These are phyloP conservation scores for Aspergillus ochraceoroseus DNA, from an alignment of 2,329 filamentous ascomycete genomes.

Conservation along the genomic window DNA sequence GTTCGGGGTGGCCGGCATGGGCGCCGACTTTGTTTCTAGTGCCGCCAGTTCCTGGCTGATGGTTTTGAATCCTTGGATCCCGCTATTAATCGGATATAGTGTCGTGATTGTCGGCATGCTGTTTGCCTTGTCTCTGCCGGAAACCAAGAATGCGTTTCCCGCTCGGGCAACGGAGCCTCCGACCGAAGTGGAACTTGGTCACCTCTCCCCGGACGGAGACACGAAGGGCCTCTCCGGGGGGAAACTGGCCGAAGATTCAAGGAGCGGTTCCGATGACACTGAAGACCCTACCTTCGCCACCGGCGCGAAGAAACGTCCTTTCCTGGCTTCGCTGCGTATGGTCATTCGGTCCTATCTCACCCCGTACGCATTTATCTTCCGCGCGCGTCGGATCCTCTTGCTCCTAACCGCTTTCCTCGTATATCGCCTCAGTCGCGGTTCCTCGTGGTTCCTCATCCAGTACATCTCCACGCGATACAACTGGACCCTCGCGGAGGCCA, in stretches of 20 bases:
- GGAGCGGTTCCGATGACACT: conserved; percentile 14
- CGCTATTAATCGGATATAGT: conserved; percentile 35
- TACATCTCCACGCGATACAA: conserved; percentile 51
- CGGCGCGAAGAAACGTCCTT: conserved; percentile 9
- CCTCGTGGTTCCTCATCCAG: conserved; percentile 47
- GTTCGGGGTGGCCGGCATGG: conserved; percentile 39
- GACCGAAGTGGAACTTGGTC: conserved; percentile 30
- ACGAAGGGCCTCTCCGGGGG: conserved; percentile 17
- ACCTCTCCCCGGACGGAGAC: conserved; percentile 19
- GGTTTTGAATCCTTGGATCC: conserved; percentile 40
- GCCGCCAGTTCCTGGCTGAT: conserved; percentile 41
- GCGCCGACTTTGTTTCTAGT: conserved; percentile 38
- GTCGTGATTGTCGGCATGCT: conserved; percentile 33
- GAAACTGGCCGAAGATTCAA: conserved; percentile 20
- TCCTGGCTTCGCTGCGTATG: conserved; percentile 17
- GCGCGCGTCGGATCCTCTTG: conserved; percentile 41
- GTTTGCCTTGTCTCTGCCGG: conserved; percentile 35
- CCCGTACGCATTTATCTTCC: conserved; percentile 41
- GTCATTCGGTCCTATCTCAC: conserved; percentile 28
- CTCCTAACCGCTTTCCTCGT: conserved; percentile 47
- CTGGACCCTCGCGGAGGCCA: conserved; percentile 46
- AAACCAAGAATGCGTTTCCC: conserved; percentile 36
- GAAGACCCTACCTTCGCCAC: conserved; percentile 17
- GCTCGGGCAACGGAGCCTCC: conserved; percentile 7
- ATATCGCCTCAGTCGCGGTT: conserved; percentile 47